Conservation (phyloP, 2,329 filamentous ascomycete genomes). For the Periconia sp. region DNA sequence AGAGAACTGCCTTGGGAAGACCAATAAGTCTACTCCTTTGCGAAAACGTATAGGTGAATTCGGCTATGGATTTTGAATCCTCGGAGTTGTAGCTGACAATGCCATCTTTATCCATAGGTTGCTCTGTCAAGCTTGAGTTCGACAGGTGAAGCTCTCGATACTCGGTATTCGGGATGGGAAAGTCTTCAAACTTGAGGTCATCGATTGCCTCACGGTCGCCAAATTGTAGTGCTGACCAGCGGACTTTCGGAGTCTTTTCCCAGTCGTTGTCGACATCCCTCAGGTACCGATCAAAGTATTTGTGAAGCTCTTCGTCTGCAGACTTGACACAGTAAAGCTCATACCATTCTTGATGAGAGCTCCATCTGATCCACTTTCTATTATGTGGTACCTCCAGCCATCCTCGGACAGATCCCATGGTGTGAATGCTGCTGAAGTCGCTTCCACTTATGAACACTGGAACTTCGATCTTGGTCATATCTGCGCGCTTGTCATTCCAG, state of each 20-base stretch:
- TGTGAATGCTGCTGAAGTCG: slow-evolving; percentile 24
- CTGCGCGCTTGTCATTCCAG: slow-evolving; percentile 28
- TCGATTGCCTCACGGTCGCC: slow-evolving; percentile 17
- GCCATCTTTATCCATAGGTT: background rate
- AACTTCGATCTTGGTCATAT: slow-evolving; percentile 25
- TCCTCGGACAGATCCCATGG: slow-evolving; percentile 23
- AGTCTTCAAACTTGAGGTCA: slow-evolving; percentile 20
- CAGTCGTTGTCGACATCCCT: slow-evolving; percentile 56
- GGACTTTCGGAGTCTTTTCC: slow-evolving; percentile 55
- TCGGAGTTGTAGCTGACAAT: slow-evolving; percentile 9
- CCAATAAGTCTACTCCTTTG: slow-evolving; percentile 52
- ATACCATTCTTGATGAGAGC: slow-evolving; percentile 27
- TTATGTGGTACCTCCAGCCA: slow-evolving; percentile 21
- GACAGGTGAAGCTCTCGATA: slow-evolving; percentile 18
- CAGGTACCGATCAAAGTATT: slow-evolving; percentile 57
- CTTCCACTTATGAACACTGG: slow-evolving; percentile 25
- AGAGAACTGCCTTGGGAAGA: slow-evolving; percentile 54
- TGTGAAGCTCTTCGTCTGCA: slow-evolving; percentile 18
- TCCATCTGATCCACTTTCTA: slow-evolving; percentile 30
- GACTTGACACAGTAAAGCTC: slow-evolving; percentile 21
- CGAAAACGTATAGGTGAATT: slow-evolving; percentile 45
- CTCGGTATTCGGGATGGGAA: slow-evolving; percentile 21
- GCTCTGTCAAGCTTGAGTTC: background rate
- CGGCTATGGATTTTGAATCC: slow-evolving; percentile 1
- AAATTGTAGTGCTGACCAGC: slow-evolving; percentile 46